Conservation (phyloP, 2,329 filamentous ascomycete species). For the Exophiala dermatitidis region DNA sequence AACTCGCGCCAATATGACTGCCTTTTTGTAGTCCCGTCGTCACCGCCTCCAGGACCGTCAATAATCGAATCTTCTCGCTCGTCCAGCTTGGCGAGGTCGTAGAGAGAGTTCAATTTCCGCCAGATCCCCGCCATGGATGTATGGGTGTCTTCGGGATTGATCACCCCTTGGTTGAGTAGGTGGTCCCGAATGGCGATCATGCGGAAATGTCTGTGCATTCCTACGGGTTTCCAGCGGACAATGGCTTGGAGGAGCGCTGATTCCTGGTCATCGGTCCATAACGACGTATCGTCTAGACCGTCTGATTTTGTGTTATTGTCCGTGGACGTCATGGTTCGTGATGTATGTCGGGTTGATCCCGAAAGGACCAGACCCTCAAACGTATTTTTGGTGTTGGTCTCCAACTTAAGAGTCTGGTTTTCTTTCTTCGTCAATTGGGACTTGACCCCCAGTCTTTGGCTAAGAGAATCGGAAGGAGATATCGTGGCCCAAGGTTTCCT, state of each 20-base stretch:
- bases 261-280: slow-evolving; percentile 94
- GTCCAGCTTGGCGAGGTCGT: slow-evolving; percentile 79
- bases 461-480: no score
- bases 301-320: not conserved
- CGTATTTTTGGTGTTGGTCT: no score
- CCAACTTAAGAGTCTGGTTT: no score
- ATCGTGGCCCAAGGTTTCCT: no score
- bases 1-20: slow-evolving; percentile 60
- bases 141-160: slow-evolving; percentile 62
- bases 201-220: slow-evolving; percentile 89
- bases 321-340: not conserved
- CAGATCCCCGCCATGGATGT: slow-evolving; percentile 71
- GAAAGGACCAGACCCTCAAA: no score
- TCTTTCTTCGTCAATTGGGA: no score
- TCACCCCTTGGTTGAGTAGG: slow-evolving; percentile 70
- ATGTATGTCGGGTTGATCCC: no score
- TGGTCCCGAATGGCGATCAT: slow-evolving; percentile 81
- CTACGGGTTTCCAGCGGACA: slow-evolving; percentile 93
- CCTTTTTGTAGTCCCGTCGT: slow-evolving; percentile 33
- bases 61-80: slow-evolving; percentile 63
- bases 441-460: no score
- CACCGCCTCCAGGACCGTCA: slow-evolving; percentile 47
- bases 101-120: slow-evolving; percentile 74
- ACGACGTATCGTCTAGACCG: slow-evolving; percentile 25
- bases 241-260: slow-evolving; percentile 88